phyloP scores from a whole-genome alignment of 257 asterid genomes.

The Rubia yunnanensis region DNA sequence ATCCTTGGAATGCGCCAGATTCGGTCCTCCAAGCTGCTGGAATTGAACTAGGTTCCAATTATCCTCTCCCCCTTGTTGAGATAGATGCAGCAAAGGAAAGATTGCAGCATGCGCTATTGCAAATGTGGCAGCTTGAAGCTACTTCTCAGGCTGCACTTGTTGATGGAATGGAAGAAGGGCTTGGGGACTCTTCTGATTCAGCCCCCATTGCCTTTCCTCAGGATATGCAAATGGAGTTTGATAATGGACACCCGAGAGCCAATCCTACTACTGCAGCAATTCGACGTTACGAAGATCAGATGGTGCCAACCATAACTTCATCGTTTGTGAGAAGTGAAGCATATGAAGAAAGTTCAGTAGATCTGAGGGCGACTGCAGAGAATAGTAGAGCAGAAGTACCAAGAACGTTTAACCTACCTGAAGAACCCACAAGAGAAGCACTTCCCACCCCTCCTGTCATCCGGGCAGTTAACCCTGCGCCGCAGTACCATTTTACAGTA shows the following conservation, averaged over 20 bases:
- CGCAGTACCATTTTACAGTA: constrained; percentile 22
- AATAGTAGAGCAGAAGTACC: constrained; percentile 78
- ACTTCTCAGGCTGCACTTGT: constrained; percentile 50
- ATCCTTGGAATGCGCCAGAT: constrained; percentile 87
- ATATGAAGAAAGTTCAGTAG: constrained; percentile 50
- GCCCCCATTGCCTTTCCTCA: constrained; percentile 66
- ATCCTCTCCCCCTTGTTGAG: constrained; percentile 69
- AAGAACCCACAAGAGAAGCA: constrained; percentile 29
- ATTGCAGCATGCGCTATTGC: constrained; percentile 61
- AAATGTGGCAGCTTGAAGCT: constrained; percentile 80
- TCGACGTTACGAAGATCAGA: constrained; percentile 68
- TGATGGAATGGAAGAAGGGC: constrained; percentile 87
- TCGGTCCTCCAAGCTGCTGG: constrained; percentile 91
- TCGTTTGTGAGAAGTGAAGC: constrained; percentile 54
- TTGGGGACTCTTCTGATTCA: constrained; percentile 83
- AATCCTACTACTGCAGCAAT: constrained; percentile 22
- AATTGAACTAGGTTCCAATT: constrained; percentile 85
- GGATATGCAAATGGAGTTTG: constrained; percentile 60
- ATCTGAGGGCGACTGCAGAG: constrained; percentile 34
- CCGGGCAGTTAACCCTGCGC: constrained; percentile 18
- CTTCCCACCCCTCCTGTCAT: constrained; percentile 15
- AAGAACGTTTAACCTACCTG: constrained; percentile 35
- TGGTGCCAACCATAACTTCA: constrained; percentile 91
- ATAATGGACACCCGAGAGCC: constrained; percentile 45
- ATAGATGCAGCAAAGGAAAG: constrained; percentile 65